These are phyloP conservation scores for Syzygium aromaticum DNA, from an alignment of 345 rosid genomes.

Conservation along the genomic window DNA sequence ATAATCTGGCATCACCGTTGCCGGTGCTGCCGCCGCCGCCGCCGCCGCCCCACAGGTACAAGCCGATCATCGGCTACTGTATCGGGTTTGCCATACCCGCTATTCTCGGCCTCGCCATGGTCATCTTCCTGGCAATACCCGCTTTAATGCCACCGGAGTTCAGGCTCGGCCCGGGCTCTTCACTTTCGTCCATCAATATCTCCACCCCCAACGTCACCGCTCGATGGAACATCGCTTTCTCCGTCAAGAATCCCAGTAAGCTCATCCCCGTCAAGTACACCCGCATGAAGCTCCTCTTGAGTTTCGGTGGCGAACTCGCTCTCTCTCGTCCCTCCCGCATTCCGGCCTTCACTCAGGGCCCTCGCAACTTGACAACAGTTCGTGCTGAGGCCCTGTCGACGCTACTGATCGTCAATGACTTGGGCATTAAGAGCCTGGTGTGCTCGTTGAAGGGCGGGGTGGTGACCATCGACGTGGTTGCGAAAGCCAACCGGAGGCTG, in stretches of 20 bases:
- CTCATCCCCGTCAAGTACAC: background rate
- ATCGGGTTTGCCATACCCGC: accelerated
- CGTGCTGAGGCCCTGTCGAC: background rate
- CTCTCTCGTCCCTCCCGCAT: background rate
- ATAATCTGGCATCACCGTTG: background rate
- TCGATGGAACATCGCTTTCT: background rate
- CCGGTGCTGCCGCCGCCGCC: no score
- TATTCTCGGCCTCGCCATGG: background rate
- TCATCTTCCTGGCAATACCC: background rate
- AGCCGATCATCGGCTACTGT: background rate
- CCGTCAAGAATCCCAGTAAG: background rate
- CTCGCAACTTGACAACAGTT: background rate
- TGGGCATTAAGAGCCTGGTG: background rate
- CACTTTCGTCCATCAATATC: background rate
- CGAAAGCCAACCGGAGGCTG: background rate
- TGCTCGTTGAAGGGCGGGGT: background rate
- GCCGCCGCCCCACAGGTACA: background rate
- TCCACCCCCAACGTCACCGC: background rate
- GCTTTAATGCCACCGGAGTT: background rate
- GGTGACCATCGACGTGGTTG: background rate
- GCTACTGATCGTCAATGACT: background rate
- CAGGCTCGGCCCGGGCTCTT: background rate
- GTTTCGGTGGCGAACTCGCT: background rate
- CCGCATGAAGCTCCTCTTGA: background rate
- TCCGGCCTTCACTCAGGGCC: background rate